These are phyloP conservation scores for Tuber brumale DNA, from an alignment of 495 filamentous ascomycete species.

Conservation along the genomic window DNA sequence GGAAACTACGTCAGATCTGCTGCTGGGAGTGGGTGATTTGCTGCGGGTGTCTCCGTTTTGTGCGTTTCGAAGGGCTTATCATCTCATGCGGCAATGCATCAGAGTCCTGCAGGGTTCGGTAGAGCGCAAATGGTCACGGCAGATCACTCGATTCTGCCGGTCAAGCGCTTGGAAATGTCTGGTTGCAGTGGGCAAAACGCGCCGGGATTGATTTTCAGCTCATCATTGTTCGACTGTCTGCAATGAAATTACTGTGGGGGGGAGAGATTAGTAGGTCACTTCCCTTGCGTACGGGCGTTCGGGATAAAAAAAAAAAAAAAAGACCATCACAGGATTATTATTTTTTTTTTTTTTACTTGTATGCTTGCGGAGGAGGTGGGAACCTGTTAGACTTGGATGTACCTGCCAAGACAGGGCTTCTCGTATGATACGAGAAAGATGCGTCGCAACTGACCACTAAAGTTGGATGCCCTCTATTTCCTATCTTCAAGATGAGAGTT, in stretches of 20 bases:
- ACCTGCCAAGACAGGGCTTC: background rate
- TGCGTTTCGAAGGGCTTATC: constrained; percentile 4
- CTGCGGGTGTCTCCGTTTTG: constrained; percentile 1
- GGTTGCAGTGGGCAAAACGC: background rate
- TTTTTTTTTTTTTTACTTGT: background rate
- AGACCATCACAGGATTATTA: no score
- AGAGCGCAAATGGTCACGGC: background rate
- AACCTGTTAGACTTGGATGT: background rate
- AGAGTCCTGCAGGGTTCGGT: background rate
- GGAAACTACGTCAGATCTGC: background rate
- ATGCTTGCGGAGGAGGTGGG: background rate
- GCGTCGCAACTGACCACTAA: background rate
- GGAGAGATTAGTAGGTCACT: background rate
- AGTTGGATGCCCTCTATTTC: background rate
- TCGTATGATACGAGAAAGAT: background rate
- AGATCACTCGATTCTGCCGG: background rate
- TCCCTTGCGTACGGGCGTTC: background rate
- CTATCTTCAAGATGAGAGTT: background rate
- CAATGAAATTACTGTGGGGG: background rate
- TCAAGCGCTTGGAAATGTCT: background rate
- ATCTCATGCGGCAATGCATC: background rate
- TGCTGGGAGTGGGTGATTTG: background rate
- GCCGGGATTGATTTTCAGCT: background rate
- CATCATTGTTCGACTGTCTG: background rate
- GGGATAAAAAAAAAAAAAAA: background rate